Evolutionary conservation across 1,284 basidiomycete genomes (phyloP).

Genomic region (Cryptococcus maquisensis): DNA sequence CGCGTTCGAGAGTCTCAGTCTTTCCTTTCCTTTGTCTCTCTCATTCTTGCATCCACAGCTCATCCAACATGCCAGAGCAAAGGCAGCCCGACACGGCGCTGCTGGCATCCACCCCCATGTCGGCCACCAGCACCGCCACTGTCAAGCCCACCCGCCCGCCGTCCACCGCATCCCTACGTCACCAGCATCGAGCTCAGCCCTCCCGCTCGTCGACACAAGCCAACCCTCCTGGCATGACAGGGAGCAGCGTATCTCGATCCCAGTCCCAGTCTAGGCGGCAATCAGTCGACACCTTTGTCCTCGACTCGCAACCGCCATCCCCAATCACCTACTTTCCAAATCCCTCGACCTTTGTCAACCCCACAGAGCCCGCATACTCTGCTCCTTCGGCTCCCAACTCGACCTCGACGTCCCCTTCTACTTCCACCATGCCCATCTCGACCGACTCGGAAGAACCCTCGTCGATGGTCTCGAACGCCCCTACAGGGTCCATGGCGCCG

Average conservation of each 20-base stretch:
- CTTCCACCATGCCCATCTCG: constrained; percentile 3
- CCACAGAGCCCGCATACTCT: constrained; percentile 2
- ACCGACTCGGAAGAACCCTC: neutral
- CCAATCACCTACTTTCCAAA: constrained; percentile 46
- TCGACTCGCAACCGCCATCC: constrained; percentile 24
- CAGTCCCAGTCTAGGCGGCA: constrained; percentile 14
- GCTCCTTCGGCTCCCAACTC: neutral
- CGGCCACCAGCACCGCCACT: constrained; percentile 1
- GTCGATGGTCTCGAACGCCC: neutral
- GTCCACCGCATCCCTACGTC: constrained; percentile 16
- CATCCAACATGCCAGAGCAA: constrained; percentile 6
- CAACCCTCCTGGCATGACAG: neutral
- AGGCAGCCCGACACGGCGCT: constrained; percentile 9
- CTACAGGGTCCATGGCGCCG: neutral
- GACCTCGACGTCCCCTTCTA: constrained; percentile 3
- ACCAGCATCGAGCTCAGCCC: neutral
- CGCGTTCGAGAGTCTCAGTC: neutral
- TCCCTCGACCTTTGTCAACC: constrained; percentile 31
- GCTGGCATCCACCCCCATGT: constrained; percentile 1
- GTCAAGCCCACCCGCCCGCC: constrained; percentile 13
- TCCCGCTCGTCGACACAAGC: neutral
- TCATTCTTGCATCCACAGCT: neutral
- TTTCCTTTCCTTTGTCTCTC: neutral
- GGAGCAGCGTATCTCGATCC: neutral
- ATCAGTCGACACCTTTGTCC: constrained; percentile 9